Evolutionary conservation across 495 filamentous ascomycete genomes (phyloP), one percentile per base, ranked within the genome.

Genomic region (Neurospora tetraspora): DNA sequence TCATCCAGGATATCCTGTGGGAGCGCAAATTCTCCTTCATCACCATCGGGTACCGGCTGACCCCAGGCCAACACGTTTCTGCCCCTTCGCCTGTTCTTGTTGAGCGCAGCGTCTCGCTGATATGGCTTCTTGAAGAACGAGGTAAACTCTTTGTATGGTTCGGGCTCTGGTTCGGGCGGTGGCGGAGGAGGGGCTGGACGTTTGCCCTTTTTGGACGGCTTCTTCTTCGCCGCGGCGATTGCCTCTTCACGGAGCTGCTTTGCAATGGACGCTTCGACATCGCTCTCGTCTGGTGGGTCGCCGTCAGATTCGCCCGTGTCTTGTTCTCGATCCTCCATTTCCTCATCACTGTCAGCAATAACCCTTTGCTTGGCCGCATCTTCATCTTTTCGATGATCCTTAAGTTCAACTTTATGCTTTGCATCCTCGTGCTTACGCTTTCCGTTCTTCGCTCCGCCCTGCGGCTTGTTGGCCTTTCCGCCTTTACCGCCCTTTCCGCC

Each of bases 91-190:
- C 88, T 86, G 73, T 82, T 83, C 79, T 85, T 87, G 71, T 83
- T 91, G 38, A 95, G 78, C 11, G 96, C 95, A 12, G 89, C 87
- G 4, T 90, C 91, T 40, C 95, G 92, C 61, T 92, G 85, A 76
- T 96, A 88, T 9, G 86, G 88, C 78, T 95, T 94, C 16, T 84
- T 71, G 80, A 92, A 98, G 83, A 97, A 97, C 1, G 93, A 96
- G 4, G 85, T 93, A 78, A 98, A 95, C 27, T 93, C 92, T 75
- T 86, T 89, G 18, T 86, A 82, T 42, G 38, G 61, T 23, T 68
- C 43, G 71, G 69, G 43, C 38, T 75, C 79, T 40, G 71, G 71
- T 68, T 68, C 70, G 38, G 73, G 72, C 38, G 70, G 76, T 31
- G 59, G 36, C 16, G 71, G 23, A 53, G 12, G 72, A 39, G 14